Conservation (phyloP, 2,329 filamentous ascomycete genomes). For the Escovopsis sp. region DNA sequence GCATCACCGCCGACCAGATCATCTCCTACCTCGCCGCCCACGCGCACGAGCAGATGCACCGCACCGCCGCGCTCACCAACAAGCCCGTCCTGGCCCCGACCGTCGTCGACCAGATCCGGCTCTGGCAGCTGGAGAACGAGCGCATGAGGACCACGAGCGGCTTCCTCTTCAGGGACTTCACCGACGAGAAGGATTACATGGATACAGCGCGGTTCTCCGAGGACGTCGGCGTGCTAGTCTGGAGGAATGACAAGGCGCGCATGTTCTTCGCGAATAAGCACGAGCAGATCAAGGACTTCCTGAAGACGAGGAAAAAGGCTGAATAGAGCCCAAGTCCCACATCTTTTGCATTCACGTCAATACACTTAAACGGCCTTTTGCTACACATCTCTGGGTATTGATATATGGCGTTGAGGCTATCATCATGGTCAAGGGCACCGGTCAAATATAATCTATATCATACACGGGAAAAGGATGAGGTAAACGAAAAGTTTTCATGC, state of each 20-base stretch:
- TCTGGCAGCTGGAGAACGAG: slow-evolving; percentile 97
- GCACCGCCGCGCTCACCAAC: slow-evolving; percentile 40
- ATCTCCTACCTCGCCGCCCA: slow-evolving; percentile 85
- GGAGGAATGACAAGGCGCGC: slow-evolving; percentile 64
- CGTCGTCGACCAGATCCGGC: slow-evolving; percentile 89
- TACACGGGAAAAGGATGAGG: not conserved
- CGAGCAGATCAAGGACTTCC: slow-evolving; percentile 73
- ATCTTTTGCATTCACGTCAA: not conserved
- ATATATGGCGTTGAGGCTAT: not conserved
- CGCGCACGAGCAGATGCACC: slow-evolving; percentile 87
- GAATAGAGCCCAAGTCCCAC: slow-evolving; percentile 14
- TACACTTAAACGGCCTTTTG: not conserved
- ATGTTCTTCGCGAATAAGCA: slow-evolving; percentile 88
- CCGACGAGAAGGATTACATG: slow-evolving; percentile 52
- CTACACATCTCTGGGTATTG: not conserved
- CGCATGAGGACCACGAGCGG: slow-evolving; percentile 74
- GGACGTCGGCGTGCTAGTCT: slow-evolving; percentile 78
- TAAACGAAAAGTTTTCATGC: too few species aligned
- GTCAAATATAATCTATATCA: not conserved
- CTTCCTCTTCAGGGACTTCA: slow-evolving; percentile 84
- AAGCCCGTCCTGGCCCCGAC: slow-evolving; percentile 78
- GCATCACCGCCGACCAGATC: slow-evolving; percentile 91
- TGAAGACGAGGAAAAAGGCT: slow-evolving; percentile 48
- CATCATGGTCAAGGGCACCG: not conserved
- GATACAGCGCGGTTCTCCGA: slow-evolving; percentile 66